These are phyloP conservation scores for Rhynchosporium agropyri DNA, from an alignment of 2,329 filamentous ascomycete genomes.

Conservation along the genomic window DNA sequence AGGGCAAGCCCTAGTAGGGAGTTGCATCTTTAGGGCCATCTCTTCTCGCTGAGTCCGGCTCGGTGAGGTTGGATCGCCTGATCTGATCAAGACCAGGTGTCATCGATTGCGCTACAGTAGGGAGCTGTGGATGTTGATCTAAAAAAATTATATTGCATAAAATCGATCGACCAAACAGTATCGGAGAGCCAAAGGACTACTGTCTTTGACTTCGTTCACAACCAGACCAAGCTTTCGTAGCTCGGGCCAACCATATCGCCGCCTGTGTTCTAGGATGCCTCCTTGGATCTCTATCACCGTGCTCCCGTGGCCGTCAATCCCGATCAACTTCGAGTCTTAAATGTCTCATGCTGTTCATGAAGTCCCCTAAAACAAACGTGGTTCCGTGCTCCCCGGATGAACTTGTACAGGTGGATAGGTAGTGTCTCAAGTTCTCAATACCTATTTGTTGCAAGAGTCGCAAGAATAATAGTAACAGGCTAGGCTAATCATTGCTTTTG, in stretches of 20 bases:
- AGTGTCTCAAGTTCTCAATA: background rate
- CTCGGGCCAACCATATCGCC: constrained; percentile 8
- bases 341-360: background rate
- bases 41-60: constrained; percentile 23
- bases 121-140: background rate
- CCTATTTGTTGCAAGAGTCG: constrained; percentile 3
- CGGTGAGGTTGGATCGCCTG: constrained; percentile 8
- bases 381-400: background rate
- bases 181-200: no score
- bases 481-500: background rate
- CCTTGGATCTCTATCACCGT: background rate
- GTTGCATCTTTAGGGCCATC: constrained; percentile 21
- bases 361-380: background rate
- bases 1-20: constrained; percentile 20
- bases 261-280: background rate
- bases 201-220: no score
- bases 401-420: background rate
- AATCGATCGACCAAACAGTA: no score
- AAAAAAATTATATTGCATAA: no score
- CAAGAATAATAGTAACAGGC: background rate
- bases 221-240: constrained; percentile 17
- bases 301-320: background rate
- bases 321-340: background rate
- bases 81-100: no score
- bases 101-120: background rate